Percentiles rank a stretch among this genome's conserved stretches.
These are phyloP conservation scores for Westerdykella ornata DNA, from an alignment of 2,329 filamentous ascomycete genomes.

Conservation along the genomic window DNA sequence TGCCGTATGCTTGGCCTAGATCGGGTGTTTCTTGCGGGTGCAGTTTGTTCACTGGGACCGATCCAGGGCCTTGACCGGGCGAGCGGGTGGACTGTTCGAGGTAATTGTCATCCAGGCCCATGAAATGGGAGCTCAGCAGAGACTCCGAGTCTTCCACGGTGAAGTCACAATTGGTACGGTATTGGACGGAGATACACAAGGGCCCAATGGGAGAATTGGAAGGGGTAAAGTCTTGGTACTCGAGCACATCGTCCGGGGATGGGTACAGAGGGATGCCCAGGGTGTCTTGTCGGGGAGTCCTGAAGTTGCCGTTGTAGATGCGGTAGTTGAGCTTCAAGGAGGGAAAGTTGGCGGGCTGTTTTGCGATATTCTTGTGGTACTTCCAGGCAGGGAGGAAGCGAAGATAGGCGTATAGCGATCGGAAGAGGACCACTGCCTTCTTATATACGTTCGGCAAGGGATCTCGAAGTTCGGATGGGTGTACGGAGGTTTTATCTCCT, in stretches of 20 bases:
- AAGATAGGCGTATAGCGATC: conserved; percentile 75
- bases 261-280: conserved; percentile 65
- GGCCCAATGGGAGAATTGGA: conserved; percentile 82
- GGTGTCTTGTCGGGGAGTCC: conserved; percentile 55
- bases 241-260: conserved; percentile 48
- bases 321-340: conserved; percentile 72
- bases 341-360: conserved; percentile 57
- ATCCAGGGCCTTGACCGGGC: conserved; percentile 56
- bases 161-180: conserved; percentile 85
- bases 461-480: conserved; percentile 52
- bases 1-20: conserved; percentile 76
- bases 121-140: conserved; percentile 83
- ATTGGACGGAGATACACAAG: conserved; percentile 73
- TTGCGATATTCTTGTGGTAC: conserved; percentile 67
- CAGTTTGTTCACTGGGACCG: conserved; percentile 60
- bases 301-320: conserved; percentile 57
- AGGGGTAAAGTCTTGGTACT: conserved; percentile 72
- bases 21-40: conserved; percentile 48
- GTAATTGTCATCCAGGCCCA: conserved; percentile 82
- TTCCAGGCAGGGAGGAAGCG: conserved; percentile 82
- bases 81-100: conserved; percentile 64
- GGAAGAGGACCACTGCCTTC: conserved; percentile 90
- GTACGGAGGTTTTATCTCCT: conserved; percentile 51
- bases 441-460: conserved; percentile 88
- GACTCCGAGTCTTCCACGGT: conserved; percentile 87